Percentiles rank a stretch among this genome's conserved stretches.
phyloP scores from a whole-genome alignment of 129 eudicot species.

The Lactuca saligna region DNA sequence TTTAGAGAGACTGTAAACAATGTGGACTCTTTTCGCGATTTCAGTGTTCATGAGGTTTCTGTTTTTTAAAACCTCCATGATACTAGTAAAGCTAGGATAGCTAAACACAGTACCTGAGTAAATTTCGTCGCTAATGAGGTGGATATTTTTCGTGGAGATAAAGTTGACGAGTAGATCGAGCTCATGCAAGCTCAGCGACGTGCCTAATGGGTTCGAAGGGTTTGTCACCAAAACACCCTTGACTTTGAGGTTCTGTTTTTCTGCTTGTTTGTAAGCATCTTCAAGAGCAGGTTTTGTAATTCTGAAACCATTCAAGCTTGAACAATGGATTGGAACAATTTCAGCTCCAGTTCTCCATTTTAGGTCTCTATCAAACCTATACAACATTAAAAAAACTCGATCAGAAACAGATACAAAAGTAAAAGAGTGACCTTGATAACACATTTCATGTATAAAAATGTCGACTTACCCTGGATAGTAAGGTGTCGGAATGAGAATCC shows the following conservation, averaged over 20 bases:
- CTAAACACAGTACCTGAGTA: conserved; percentile 83
- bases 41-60: conserved; percentile 42
- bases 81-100: conserved; percentile 60
- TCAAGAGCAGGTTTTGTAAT: conserved; percentile 79
- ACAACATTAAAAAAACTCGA: conserved; percentile 3
- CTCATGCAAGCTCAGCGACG: conserved; percentile 58
- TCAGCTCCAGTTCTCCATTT: conserved; percentile 95
- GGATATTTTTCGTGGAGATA: conserved; percentile 51
- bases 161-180: conserved; percentile 69
- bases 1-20: conserved; percentile 81
- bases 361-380: conserved; percentile 96
- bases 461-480: conserved; percentile 86
- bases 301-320: conserved; percentile 74
- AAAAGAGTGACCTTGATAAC: background rate
- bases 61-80: conserved; percentile 66
- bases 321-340: conserved; percentile 86
- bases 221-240: conserved; percentile 85
- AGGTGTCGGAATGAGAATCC: conserved; percentile 79
- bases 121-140: conserved; percentile 84
- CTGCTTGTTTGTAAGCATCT: conserved; percentile 70
- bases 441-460: background rate
- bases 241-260: conserved; percentile 65
- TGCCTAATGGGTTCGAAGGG: conserved; percentile 95
- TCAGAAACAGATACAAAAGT: background rate
- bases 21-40: conserved; percentile 67